Evolutionary conservation across 805 yeast genomes (phyloP).

Genomic region (Spathaspora boniae): DNA sequence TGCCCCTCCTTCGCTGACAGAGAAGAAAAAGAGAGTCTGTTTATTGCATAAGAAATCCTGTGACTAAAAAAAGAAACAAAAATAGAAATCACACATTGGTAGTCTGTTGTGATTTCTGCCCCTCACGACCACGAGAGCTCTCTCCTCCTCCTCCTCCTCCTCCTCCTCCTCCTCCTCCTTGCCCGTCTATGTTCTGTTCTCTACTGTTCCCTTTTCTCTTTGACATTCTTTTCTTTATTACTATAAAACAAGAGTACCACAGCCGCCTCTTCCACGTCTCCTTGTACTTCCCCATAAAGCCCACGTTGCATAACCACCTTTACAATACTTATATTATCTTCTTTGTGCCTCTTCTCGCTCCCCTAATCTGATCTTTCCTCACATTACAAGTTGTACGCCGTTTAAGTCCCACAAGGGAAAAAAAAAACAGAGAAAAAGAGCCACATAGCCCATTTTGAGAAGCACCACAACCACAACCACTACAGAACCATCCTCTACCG

Average conservation of each 20-base stretch:
- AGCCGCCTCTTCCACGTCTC: too few species aligned
- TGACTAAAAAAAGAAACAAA: too few species aligned
- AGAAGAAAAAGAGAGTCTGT: too few species aligned
- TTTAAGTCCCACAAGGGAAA: too few species aligned
- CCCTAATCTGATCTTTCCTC: background rate
- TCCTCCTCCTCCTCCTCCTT: background rate
- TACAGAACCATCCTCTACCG: slow-evolving; percentile 1
- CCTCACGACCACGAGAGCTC: background rate
- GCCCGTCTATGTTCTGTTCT: background rate
- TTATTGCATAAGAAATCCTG: too few species aligned
- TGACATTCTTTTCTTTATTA: background rate
- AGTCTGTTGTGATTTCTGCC: background rate
- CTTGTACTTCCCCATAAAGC: too few species aligned
- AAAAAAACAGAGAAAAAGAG: too few species aligned
- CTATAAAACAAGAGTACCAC: background rate
- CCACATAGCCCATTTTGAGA: background rate
- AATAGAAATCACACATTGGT: background rate
- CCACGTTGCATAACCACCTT: background rate
- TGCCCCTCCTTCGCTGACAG: too few species aligned
- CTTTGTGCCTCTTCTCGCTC: background rate
- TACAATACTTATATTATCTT: background rate
- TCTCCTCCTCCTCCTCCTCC: background rate
- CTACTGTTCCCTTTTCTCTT: background rate
- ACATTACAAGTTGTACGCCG: background rate
- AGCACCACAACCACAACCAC: slow-evolving; percentile 1